These are phyloP conservation scores for Ophiostoma quercus DNA, from an alignment of 2,329 filamentous ascomycete species.

Conservation along the genomic window DNA sequence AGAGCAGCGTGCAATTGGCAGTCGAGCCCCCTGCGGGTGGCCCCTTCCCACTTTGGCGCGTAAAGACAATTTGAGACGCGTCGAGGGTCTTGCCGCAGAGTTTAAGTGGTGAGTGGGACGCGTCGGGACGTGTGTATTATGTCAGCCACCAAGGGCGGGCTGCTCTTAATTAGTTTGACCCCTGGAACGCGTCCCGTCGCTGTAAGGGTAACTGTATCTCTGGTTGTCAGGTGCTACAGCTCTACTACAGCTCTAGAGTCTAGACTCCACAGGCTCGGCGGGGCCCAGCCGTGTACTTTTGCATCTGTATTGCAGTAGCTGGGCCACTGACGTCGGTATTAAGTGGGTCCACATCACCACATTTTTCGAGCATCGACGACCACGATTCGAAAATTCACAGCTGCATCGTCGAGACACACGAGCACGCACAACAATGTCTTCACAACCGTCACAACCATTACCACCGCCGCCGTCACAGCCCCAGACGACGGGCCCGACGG, in stretches of 20 bases:
- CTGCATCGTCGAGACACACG: neutral
- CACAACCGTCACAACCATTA: neutral
- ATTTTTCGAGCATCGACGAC: neutral
- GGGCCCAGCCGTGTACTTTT: neutral
- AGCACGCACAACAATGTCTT: neutral
- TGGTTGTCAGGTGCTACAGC: constrained; percentile 8
- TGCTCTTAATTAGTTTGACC: neutral
- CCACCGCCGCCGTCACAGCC: constrained; percentile 12
- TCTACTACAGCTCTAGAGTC: neutral
- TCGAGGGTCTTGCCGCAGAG: constrained; percentile 12
- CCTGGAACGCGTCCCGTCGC: constrained; percentile 3
- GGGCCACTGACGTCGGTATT: constrained; percentile 1
- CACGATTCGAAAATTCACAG: no score
- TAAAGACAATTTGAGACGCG: constrained; percentile 23
- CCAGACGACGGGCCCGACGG: constrained; percentile 23
- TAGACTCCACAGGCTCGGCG: neutral
- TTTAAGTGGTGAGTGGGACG: constrained; percentile 7
- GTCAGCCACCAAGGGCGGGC: neutral
- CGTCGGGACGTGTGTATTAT: constrained; percentile 23
- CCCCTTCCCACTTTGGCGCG: constrained; percentile 22
- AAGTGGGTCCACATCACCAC: neutral
- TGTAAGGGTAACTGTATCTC: neutral
- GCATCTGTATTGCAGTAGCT: no score
- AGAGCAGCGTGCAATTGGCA: constrained; percentile 12
- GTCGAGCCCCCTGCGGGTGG: constrained; percentile 15